Conservation (phyloP, 768 basidiomycete species). For the Amanita molliuscula region DNA sequence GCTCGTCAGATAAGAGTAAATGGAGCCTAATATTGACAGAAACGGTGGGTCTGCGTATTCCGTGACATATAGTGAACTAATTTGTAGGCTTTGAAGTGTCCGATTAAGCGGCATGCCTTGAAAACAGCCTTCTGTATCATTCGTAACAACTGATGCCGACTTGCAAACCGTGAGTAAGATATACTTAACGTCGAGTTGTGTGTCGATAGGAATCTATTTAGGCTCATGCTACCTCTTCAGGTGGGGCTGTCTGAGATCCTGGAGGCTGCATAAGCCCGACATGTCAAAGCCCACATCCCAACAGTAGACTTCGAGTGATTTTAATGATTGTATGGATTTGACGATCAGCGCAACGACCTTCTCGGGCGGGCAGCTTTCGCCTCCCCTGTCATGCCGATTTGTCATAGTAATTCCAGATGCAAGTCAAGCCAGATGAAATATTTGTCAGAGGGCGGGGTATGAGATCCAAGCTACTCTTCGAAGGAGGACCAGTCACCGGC, state of each 20-base stretch:
- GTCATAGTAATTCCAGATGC: not conserved
- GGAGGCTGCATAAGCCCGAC: not conserved
- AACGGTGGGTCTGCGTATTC: not conserved
- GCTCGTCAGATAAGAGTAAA: not conserved
- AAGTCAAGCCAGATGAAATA: not conserved
- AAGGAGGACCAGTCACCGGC: not conserved
- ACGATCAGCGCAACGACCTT: not conserved
- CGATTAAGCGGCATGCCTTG: not conserved
- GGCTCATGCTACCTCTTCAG: not conserved
- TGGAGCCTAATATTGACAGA: not conserved
- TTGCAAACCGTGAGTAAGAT: not conserved
- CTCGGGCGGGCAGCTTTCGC: not conserved
- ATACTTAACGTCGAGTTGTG: not conserved
- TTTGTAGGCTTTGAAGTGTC: not conserved
- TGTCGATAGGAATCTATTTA: not conserved
- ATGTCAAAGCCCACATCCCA: not conserved
- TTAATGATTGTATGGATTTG: not conserved
- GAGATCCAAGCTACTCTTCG: not conserved
- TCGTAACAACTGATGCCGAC: not conserved
- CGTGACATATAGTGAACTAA: not conserved
- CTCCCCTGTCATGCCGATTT: not conserved
- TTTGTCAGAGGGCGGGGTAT: not conserved
- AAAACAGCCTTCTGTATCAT: not conserved
- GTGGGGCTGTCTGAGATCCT: not conserved
- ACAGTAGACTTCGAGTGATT: not conserved